These are phyloP conservation scores for Arctostaphylos glauca DNA, from an alignment of 148 eudicot genomes.

Conservation along the genomic window DNA sequence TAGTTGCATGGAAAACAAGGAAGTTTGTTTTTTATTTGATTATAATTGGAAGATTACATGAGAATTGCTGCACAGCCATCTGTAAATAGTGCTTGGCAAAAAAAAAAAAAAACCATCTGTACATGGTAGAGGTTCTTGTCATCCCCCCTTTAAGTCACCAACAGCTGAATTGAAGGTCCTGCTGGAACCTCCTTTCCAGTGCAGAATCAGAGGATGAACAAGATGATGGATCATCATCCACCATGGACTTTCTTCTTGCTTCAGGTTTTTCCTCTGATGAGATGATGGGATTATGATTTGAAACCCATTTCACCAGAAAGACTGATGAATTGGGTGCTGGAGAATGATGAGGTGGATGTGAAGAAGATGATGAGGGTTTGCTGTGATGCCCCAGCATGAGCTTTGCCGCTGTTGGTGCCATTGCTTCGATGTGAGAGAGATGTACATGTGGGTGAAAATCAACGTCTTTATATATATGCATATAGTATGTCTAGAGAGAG, in stretches of 20 bases:
- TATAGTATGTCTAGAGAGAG: background rate
- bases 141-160: background rate
- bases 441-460: background rate
- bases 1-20: background rate
- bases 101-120: too few relatives aligned
- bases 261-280: background rate
- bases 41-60: background rate
- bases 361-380: background rate
- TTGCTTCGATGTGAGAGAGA: background rate
- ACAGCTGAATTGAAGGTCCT: constrained; percentile 12
- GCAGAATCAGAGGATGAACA: constrained; percentile 4
- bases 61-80: background rate
- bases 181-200: background rate
- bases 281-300: background rate
- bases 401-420: constrained; percentile 13
- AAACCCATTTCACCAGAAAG: background rate
- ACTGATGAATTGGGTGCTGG: background rate
- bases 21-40: background rate
- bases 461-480: background rate
- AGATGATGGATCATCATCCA: background rate
- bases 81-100: too few relatives aligned
- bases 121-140: background rate
- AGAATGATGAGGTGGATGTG: too few relatives aligned
- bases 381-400: background rate
- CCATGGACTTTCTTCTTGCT: constrained; percentile 6